A percentile compares a stretch with the other conserved stretches of the same genome.
Conservation (phyloP, 139 green algal species). For the Gonium pectorale region DNA sequence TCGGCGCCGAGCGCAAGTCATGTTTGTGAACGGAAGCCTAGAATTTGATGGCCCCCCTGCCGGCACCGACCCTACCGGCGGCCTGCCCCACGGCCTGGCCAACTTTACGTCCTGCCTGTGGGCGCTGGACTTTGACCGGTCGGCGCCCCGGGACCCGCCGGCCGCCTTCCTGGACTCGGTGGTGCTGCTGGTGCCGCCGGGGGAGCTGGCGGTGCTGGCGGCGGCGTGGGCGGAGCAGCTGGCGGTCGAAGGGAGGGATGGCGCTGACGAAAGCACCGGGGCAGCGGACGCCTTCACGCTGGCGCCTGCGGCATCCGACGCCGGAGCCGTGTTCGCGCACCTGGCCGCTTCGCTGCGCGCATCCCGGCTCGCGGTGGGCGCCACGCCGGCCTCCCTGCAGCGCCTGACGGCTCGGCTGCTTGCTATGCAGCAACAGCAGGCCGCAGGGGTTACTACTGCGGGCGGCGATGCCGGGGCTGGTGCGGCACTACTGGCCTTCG, state of each 20-base stretch:
- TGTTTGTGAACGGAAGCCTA: too few species aligned
- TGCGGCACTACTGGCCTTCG: neutral
- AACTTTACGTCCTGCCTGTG: neutral
- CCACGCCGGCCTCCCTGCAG: neutral
- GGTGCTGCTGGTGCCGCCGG: constrained; percentile 1
- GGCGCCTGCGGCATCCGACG: neutral
- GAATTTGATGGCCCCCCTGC: too few species aligned
- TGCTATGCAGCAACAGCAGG: neutral
- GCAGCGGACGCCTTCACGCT: too few species aligned
- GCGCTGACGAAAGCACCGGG: too few species aligned
- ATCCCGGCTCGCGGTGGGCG: neutral
- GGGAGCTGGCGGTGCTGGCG: neutral
- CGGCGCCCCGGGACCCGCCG: too few species aligned
- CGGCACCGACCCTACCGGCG: neutral
- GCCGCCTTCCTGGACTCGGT: neutral
- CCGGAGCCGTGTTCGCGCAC: neutral
- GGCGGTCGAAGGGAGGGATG: neutral
- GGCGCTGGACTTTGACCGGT: neutral
- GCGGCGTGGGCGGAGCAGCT: neutral
- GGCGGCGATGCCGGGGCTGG: neutral
- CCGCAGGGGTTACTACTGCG: neutral
- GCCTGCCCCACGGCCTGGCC: neutral
- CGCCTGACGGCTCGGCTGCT: neutral
- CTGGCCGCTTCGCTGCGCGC: neutral
- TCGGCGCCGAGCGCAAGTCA: too few species aligned